phyloP scores from a whole-genome alignment of 495 filamentous ascomycete genomes.

The Aspergillus bridgeri region DNA sequence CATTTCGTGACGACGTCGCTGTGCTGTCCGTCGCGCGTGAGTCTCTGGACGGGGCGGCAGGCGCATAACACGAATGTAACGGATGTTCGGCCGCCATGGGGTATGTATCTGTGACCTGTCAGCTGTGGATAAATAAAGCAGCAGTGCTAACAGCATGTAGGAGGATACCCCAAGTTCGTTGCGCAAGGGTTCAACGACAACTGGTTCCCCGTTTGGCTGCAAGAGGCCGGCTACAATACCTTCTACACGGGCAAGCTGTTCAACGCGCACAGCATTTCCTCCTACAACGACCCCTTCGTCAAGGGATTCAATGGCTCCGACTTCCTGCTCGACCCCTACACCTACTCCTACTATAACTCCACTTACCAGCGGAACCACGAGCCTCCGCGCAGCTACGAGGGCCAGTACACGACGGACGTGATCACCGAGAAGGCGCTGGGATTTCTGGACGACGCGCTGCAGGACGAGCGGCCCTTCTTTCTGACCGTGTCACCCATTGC shows the following conservation, averaged over 20 bases:
- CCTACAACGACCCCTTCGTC: constrained; percentile 56
- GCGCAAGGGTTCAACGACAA: constrained; percentile 61
- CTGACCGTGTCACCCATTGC: constrained; percentile 63
- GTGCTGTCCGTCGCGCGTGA: constrained; percentile 63
- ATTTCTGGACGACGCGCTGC: constrained; percentile 59
- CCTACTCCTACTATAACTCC: constrained; percentile 67
- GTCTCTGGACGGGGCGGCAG: constrained; percentile 60
- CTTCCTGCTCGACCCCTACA: constrained; percentile 69
- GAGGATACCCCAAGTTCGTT: constrained; percentile 70
- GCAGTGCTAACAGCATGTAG: constrained; percentile 26
- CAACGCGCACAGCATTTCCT: constrained; percentile 58
- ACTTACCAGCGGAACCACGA: constrained; percentile 63
- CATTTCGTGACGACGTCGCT: constrained; percentile 63
- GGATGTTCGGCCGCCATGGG: constrained; percentile 60
- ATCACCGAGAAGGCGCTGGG: constrained; percentile 58
- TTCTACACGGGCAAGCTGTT: constrained; percentile 74
- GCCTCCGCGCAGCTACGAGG: constrained; percentile 52
- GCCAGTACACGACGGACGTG: constrained; percentile 60
- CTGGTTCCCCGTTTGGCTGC: constrained; percentile 68
- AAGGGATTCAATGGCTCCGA: constrained; percentile 57
- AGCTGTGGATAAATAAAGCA: not conserved
- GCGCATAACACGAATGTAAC: constrained; percentile 77
- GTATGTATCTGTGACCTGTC: constrained; percentile 24
- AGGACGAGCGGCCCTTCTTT: constrained; percentile 59
- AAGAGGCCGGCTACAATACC: constrained; percentile 66